Conservation (phyloP, 2,329 filamentous ascomycete species). For the Sordariomycetes sp. region DNA sequence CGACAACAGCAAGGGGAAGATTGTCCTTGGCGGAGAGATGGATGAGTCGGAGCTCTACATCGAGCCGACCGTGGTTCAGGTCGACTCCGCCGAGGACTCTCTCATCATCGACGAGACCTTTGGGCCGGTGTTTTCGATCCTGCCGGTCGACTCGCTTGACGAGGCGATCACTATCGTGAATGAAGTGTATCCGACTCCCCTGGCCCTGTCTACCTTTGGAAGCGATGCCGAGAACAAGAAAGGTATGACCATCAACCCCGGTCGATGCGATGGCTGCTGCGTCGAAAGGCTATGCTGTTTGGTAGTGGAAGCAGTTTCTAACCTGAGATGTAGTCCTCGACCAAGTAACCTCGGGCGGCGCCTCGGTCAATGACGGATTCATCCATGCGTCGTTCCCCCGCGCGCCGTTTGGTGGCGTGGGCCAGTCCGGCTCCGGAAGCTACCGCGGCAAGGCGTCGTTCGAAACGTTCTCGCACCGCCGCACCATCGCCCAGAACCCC, state of each 20-base stretch:
- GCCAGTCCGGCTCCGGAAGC: constrained; percentile 63
- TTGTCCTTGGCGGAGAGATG: constrained; percentile 76
- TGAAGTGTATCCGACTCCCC: constrained; percentile 68
- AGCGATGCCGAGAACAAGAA: constrained; percentile 67
- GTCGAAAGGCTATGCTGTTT: neutral
- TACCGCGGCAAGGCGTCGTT: constrained; percentile 72
- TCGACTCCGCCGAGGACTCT: constrained; percentile 62
- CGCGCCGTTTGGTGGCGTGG: constrained; percentile 74
- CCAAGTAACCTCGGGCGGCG: constrained; percentile 57
- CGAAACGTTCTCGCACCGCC: constrained; percentile 54
- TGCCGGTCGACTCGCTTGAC: constrained; percentile 70
- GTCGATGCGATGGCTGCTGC: neutral
- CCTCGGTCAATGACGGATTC: constrained; percentile 54
- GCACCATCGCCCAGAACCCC: constrained; percentile 49
- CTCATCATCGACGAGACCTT: constrained; percentile 81
- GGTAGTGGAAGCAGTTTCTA: neutral
- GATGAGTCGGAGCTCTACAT: constrained; percentile 77
- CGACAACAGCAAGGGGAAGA: constrained; percentile 71
- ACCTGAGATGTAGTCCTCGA: constrained; percentile 37
- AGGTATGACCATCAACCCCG: constrained; percentile 32
- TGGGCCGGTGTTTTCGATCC: constrained; percentile 79
- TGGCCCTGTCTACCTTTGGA: constrained; percentile 80
- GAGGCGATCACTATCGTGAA: constrained; percentile 78
- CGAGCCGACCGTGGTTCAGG: constrained; percentile 83
- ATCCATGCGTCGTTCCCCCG: constrained; percentile 62